Conservation (phyloP, 1,139 yeast genomes). For the Pichia sp. region DNA sequence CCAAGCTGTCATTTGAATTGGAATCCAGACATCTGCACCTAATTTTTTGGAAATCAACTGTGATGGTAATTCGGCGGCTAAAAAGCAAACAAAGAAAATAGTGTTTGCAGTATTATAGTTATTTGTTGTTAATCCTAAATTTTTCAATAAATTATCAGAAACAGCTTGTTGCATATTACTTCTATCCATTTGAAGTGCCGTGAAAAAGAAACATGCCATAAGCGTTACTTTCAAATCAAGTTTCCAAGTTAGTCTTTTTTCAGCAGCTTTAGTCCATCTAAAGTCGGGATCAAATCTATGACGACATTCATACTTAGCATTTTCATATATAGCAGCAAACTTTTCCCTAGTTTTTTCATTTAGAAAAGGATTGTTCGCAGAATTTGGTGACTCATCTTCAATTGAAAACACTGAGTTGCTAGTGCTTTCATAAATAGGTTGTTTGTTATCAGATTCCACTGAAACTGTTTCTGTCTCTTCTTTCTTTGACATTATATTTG, state of each 20-base stretch:
- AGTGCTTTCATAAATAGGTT: not conserved
- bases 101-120: conserved; percentile 46
- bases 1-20: conserved; percentile 45
- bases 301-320: conserved; percentile 38
- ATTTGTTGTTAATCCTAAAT: conserved; percentile 37
- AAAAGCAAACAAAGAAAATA: conserved; percentile 37
- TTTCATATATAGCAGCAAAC: conserved; percentile 36
- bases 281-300: conserved; percentile 38
- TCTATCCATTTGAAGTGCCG: conserved; percentile 46
- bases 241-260: conserved; percentile 32
- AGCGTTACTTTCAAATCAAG: conserved; percentile 40
- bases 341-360: conserved; percentile 37
- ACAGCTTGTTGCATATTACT: conserved; percentile 44
- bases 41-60: conserved; percentile 44
- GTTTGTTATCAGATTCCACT: not conserved
- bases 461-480: not conserved
- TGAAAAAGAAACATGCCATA: conserved; percentile 44
- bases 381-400: not conserved
- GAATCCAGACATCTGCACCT: conserved; percentile 51
- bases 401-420: not conserved
- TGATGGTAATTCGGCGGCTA: conserved; percentile 48
- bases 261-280: conserved; percentile 41
- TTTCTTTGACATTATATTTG: not conserved
- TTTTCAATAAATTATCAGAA: conserved; percentile 40
- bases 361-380: conserved; percentile 24